These are phyloP conservation scores for Vaccinium vitisidaea DNA, from an alignment of 148 eudicot genomes.

Conservation along the genomic window DNA sequence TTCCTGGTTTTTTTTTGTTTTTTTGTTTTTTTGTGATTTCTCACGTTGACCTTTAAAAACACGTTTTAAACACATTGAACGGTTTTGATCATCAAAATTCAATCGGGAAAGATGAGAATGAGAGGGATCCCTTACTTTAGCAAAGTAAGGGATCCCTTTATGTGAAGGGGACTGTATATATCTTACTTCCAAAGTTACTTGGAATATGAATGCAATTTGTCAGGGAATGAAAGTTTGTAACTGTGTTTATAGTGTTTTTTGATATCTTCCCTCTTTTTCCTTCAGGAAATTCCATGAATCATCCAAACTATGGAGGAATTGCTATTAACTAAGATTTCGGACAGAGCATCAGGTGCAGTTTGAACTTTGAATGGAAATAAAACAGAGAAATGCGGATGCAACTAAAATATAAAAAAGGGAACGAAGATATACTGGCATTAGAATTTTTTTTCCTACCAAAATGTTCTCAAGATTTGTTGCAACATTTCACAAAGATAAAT, in stretches of 20 bases:
- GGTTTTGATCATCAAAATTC: no score
- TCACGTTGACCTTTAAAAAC: no score
- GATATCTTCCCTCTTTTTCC: not conserved
- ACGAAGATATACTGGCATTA: not conserved
- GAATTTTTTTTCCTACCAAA: not conserved
- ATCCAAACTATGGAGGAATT: not conserved
- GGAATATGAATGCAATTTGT: not conserved
- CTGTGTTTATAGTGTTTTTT: not conserved
- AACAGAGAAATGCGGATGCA: not conserved
- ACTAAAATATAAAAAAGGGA: no score
- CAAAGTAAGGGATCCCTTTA: no score
- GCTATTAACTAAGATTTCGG: not conserved
- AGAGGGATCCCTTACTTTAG: no score
- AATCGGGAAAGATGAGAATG: no score
- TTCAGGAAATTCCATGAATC: not conserved
- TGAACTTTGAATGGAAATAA: not conserved
- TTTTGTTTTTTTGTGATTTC: no score
- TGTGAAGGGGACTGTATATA: no score
- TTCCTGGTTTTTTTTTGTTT: no score
- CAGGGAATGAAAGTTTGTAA: not conserved
- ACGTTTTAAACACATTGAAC: no score
- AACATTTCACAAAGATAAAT: constrained; percentile 11
- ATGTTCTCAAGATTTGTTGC: not conserved
- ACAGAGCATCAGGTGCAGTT: not conserved
- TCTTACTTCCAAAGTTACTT: not conserved